Conservation (phyloP, 1,284 basidiomycete species). For the Sporisorium exsertum region DNA sequence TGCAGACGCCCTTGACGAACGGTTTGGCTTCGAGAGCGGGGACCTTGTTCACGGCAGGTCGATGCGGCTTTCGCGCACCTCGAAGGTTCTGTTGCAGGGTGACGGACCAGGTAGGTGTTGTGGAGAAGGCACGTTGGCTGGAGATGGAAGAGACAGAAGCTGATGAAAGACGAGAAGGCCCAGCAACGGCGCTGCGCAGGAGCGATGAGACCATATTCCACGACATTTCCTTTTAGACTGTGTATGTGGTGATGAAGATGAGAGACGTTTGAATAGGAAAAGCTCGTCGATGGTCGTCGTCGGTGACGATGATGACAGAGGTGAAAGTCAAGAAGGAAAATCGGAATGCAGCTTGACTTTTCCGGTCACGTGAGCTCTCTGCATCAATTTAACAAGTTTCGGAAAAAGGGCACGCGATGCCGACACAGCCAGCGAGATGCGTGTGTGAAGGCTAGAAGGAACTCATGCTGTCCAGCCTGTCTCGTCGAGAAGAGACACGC, state of each 20-base stretch:
- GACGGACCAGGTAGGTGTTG: conserved; percentile 41
- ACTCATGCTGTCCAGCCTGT: neutral
- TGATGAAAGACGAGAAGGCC: conserved; percentile 28
- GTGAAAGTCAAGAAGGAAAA: neutral
- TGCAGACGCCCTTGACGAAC: conserved; percentile 68
- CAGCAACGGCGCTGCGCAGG: conserved; percentile 27
- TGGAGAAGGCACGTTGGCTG: conserved; percentile 54
- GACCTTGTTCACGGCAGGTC: conserved; percentile 69
- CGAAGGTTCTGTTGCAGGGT: conserved; percentile 67
- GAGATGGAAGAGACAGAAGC: neutral
- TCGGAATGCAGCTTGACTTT: neutral
- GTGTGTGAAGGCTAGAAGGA: conserved; percentile 1
- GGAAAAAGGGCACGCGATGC: conserved; percentile 1
- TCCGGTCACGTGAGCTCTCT: conserved; percentile 1
- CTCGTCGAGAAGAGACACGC: neutral
- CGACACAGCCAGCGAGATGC: neutral
- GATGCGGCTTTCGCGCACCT: conserved; percentile 65
- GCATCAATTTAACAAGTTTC: neutral
- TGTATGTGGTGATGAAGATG: neutral
- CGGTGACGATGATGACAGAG: neutral
- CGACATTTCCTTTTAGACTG: conserved; percentile 8
- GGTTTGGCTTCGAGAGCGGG: conserved; percentile 65
- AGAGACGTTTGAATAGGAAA: neutral
- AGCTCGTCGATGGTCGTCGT: neutral
- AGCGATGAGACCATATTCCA: conserved; percentile 18